Percentiles rank a stretch among this genome's conserved stretches.
phyloP scores from a whole-genome alignment of 2,329 filamentous ascomycete species.

The Talaromyces sp. region DNA sequence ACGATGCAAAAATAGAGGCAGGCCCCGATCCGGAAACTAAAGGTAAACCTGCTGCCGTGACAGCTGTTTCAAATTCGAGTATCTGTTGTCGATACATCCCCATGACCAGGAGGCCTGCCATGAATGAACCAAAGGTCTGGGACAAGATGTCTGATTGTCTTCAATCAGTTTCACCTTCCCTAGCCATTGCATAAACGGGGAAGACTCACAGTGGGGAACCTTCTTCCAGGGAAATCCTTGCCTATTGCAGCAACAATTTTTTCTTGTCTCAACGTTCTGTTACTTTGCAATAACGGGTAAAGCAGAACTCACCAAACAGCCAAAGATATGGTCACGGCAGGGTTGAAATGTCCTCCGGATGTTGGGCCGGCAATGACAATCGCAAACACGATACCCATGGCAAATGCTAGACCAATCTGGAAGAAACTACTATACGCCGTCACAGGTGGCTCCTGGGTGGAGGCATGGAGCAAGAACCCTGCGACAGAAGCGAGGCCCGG shows the following conservation, averaged over 20 bases:
- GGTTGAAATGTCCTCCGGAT: constrained; percentile 54
- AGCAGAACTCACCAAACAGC: constrained; percentile 24
- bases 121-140: constrained; percentile 53
- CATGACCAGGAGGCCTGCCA: constrained; percentile 52
- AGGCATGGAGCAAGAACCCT: constrained; percentile 45
- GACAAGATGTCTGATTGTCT: constrained; percentile 46
- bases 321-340: constrained; percentile 45
- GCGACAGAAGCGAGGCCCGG: constrained; percentile 52
- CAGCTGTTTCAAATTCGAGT: constrained; percentile 33
- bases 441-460: constrained; percentile 23
- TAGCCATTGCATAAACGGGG: neutral
- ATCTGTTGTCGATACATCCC: constrained; percentile 54
- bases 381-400: constrained; percentile 54
- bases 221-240: constrained; percentile 57
- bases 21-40: constrained; percentile 45
- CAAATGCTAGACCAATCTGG: constrained; percentile 53
- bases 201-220: constrained; percentile 19
- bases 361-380: constrained; percentile 53
- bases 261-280: constrained; percentile 10
- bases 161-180: neutral
- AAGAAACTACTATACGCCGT: constrained; percentile 48
- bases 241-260: constrained; percentile 35
- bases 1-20: constrained; percentile 52
- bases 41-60: constrained; percentile 32
- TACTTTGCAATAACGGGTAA: constrained; percentile 12